Base-by-base conservation (phyloP, 306 rosid genomes). In the Erythrophleum fordii region DNA sequence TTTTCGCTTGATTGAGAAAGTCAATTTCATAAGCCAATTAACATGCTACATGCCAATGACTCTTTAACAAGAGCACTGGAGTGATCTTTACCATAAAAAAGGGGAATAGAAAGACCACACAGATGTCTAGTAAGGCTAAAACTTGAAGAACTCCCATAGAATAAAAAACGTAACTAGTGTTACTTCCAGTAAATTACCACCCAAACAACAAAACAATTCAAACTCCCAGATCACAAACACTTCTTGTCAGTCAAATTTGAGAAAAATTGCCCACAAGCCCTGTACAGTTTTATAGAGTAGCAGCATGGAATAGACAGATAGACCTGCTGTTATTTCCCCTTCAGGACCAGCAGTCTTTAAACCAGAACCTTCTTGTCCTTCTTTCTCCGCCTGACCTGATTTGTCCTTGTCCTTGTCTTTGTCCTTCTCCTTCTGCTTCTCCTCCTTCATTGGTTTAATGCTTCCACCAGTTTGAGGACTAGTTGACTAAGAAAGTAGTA, bases 291-390 rank as follows among this genome's bases (percentile, higher is more conserved):
- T 8, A 55, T 8, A 42, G 10, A 81, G 49, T 17, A 72, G 37
- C 3, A 31, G 46, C 31, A 72, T 17, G 42, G 31, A 68, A 11
- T 41, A 14, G 13, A 42, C 31, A 42, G 39, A 84, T 86, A 88
- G 73, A 93, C 99, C 99, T 87, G 99, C 99, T 56, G 99, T 89
- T 61, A 95, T 93, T 90, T 95, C 99, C 77, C 99, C 99, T 83
- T 95, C 99, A 53, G 94, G 89, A 75, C 98, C 99, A 35, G 99
- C 99, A 4, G 88, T 90, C 88, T 93, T 93, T 86, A 95, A 88
- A 84, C 98, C 97, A 17, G 99, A 90, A 80, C 88, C 74, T 70
- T 93, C 99, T 70, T 85, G 88, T 59, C 83, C 94, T 74, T 93
- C 99, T 83, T 95, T 95, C 70, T 90, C 94, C 67, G 89, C 83